Conservation (phyloP, 208 protist genomes). For the Blechomonas ayalai region DNA sequence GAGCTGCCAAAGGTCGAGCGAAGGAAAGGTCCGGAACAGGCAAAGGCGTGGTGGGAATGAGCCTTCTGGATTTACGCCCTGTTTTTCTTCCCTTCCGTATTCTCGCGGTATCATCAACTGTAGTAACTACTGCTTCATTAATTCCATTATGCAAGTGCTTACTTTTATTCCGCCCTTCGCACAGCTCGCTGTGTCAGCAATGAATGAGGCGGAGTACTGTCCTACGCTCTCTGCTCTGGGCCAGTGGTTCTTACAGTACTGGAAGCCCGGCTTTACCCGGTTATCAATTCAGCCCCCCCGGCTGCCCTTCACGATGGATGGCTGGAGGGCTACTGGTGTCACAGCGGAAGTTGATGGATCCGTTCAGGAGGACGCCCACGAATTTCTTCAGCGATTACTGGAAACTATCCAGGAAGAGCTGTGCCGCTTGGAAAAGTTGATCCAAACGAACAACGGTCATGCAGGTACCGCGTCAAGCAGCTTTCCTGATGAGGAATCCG, state of each 20-base stretch:
- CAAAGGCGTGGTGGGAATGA: too few relatives aligned
- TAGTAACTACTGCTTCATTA: slow-evolving; percentile 85
- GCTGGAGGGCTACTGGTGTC: neutral
- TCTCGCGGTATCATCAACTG: slow-evolving; percentile 67
- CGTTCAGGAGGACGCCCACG: slow-evolving; percentile 75
- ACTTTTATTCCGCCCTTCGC: slow-evolving; percentile 62
- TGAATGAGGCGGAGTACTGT: slow-evolving; percentile 20
- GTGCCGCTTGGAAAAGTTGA: neutral
- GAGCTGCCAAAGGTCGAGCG: too few relatives aligned
- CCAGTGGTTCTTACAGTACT: slow-evolving; percentile 70
- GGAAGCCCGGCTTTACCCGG: slow-evolving; percentile 18
- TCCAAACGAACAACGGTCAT: neutral
- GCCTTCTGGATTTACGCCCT: slow-evolving; percentile 12
- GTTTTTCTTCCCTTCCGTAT: slow-evolving; percentile 28
- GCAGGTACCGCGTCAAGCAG: neutral
- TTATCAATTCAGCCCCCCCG: slow-evolving; percentile 13
- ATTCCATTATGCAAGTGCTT: slow-evolving; percentile 60
- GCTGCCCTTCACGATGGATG: slow-evolving; percentile 11
- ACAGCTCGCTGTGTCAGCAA: slow-evolving; percentile 45
- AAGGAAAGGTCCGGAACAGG: too few relatives aligned
- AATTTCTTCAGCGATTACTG: slow-evolving; percentile 71
- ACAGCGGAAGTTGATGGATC: slow-evolving; percentile 31
- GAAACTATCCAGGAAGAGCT: slow-evolving; percentile 60
- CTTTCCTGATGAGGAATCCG: neutral
- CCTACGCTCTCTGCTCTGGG: slow-evolving; percentile 41